phyloP scores from a whole-genome alignment of 208 protist genomes.

The Ichthyophonus hoferi region DNA sequence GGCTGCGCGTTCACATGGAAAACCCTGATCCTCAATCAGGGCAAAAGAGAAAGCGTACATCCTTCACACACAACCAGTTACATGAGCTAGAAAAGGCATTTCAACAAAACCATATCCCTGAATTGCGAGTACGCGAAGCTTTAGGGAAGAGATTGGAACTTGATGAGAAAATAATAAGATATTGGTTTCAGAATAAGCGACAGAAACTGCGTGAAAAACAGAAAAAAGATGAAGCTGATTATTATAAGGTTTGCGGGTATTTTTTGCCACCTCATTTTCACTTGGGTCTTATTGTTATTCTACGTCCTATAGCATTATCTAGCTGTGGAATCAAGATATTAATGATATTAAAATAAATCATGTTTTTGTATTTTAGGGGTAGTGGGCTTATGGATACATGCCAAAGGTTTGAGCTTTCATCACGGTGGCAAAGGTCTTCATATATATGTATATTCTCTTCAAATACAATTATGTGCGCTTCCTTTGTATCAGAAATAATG shows the following conservation, averaged over 20 bases:
- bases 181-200: conserved; percentile 31
- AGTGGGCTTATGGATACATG: no score
- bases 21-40: background rate
- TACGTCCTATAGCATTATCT: no score
- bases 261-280: background rate
- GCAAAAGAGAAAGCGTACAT: background rate
- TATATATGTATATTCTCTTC: no score
- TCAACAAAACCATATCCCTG: background rate
- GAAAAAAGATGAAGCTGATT: background rate
- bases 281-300: no score
- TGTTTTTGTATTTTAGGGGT: no score
- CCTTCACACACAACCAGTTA: background rate
- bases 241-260: background rate
- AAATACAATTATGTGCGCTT: no score
- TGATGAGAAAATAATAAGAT: conserved; percentile 15
- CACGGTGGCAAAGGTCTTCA: no score
- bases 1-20: background rate
- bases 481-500: no score
- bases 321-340: no score
- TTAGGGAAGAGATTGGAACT: background rate
- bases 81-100: background rate
- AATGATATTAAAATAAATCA: no score
- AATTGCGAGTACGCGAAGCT: background rate
- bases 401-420: no score
- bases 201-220: conserved; percentile 4